Evolutionary conservation across 371 early-diverging fungal species (phyloP).

Genomic region (Nematocida ausubeli): DNA sequence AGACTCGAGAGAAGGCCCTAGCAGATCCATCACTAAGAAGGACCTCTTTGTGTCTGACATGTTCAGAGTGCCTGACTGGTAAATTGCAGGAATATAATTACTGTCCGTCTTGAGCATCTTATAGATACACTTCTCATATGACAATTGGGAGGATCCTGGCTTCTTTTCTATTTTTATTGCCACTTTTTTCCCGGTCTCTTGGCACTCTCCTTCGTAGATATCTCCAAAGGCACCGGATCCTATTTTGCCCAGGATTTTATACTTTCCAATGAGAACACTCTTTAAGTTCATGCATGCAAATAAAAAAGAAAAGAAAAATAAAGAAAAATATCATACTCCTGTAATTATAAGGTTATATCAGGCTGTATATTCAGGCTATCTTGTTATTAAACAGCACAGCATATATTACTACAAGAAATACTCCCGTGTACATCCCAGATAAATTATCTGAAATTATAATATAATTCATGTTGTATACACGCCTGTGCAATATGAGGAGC

Average conservation of each 20-base stretch:
- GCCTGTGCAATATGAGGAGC: too few relatives aligned
- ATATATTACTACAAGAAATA: too few relatives aligned
- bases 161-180: slow-evolving; percentile 72
- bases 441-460: too few relatives aligned
- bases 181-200: slow-evolving; percentile 65
- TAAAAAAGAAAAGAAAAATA: slow-evolving; percentile 49
- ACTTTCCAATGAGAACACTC: slow-evolving; percentile 83
- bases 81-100: slow-evolving; percentile 67
- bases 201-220: slow-evolving; percentile 78
- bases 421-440: too few relatives aligned
- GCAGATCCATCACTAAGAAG: slow-evolving; percentile 84
- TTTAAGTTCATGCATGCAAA: slow-evolving; percentile 35
- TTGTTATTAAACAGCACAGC: too few relatives aligned
- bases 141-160: slow-evolving; percentile 66
- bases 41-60: slow-evolving; percentile 62
- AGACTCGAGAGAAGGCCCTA: slow-evolving; percentile 94
- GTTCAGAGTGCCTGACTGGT: slow-evolving; percentile 68
- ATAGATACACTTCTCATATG: slow-evolving; percentile 70
- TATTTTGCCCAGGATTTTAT: slow-evolving; percentile 87
- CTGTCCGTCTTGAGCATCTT: slow-evolving; percentile 64
- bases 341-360: too few relatives aligned
- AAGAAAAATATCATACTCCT: slow-evolving; percentile 20
- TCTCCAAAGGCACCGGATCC: slow-evolving; percentile 98
- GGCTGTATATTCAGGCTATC: too few relatives aligned
- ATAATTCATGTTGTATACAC: too few relatives aligned